phyloP scores from a whole-genome alignment of 2,329 filamentous ascomycete genomes.

The Trichoderma harzianum region DNA sequence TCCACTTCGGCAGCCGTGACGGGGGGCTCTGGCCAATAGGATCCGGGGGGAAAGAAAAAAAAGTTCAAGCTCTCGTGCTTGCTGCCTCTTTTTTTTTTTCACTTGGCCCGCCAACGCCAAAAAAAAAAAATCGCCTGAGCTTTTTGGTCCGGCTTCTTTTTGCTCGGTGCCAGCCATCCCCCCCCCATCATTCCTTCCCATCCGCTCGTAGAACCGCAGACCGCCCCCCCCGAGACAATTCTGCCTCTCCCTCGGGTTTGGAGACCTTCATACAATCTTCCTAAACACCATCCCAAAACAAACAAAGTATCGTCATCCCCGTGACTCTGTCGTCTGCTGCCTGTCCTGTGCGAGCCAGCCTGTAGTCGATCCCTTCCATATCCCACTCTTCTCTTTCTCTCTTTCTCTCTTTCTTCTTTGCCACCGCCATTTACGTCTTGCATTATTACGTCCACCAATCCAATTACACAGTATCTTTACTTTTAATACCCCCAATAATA shows the following conservation, averaged over 20 bases:
- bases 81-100: constrained; percentile 22
- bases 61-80: constrained; percentile 38
- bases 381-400: background rate
- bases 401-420: constrained; percentile 4
- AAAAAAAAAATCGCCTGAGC: constrained; percentile 25
- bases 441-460: background rate
- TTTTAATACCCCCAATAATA: background rate
- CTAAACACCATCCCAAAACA: constrained; percentile 8
- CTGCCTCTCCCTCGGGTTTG: constrained; percentile 20
- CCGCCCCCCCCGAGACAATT: constrained; percentile 26
- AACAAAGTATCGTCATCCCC: constrained; percentile 11
- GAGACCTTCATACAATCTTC: constrained; percentile 11
- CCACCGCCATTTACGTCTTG: constrained; percentile 8
- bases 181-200: constrained; percentile 16
- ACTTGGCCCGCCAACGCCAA: constrained; percentile 25
- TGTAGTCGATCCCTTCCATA: constrained; percentile 13
- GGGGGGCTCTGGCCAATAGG: constrained; percentile 34
- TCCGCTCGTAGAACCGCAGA: constrained; percentile 26
- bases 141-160: constrained; percentile 14
- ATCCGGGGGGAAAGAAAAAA: constrained; percentile 33
- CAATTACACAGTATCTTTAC: constrained; percentile 7
- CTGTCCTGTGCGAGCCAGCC: constrained; percentile 11
- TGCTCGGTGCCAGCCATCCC: constrained; percentile 4
- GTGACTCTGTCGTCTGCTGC: background rate
- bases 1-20: constrained; percentile 37